Percentiles rank a stretch among this genome's conserved stretches.
Conservation (phyloP, 83 land plant species). For the Thuja plicata region DNA sequence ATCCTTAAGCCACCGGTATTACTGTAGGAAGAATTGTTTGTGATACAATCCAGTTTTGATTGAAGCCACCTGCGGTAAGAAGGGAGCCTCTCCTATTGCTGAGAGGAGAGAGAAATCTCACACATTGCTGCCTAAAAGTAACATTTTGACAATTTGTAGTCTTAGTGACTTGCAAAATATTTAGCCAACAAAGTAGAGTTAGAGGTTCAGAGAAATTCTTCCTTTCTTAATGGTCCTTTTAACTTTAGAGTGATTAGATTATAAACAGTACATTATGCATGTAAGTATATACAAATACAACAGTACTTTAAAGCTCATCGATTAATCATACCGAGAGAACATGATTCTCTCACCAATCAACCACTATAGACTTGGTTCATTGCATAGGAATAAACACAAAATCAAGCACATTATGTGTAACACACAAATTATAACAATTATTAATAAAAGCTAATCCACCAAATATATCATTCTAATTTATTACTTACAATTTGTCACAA, state of each 20-base stretch:
- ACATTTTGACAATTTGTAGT: too few relatives aligned
- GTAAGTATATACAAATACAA: not conserved
- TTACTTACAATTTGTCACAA: not conserved
- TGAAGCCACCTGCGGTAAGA: too few relatives aligned
- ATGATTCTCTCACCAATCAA: not conserved
- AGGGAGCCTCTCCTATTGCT: too few relatives aligned
- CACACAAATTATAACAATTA: not conserved
- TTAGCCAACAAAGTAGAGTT: too few relatives aligned
- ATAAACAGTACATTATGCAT: not conserved
- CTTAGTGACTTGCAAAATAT: too few relatives aligned
- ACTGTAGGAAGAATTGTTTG: too few relatives aligned
- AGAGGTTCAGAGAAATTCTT: not conserved
- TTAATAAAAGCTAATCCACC: not conserved
- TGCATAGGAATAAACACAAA: not conserved
- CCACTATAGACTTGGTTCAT: not conserved
- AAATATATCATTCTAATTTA: too few relatives aligned
- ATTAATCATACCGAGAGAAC: not conserved
- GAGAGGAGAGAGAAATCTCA: too few relatives aligned
- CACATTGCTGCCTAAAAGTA: too few relatives aligned
- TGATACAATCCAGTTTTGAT: too few relatives aligned
- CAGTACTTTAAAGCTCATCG: not conserved
- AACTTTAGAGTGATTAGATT: not conserved
- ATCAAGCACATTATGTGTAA: not conserved
- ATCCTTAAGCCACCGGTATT: too few relatives aligned
- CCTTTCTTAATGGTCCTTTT: not conserved